Percentiles rank a stretch among this genome's conserved stretches.
These are phyloP conservation scores for Clonostachys byssicola DNA, from an alignment of 2,329 filamentous ascomycete species.

Conservation along the genomic window DNA sequence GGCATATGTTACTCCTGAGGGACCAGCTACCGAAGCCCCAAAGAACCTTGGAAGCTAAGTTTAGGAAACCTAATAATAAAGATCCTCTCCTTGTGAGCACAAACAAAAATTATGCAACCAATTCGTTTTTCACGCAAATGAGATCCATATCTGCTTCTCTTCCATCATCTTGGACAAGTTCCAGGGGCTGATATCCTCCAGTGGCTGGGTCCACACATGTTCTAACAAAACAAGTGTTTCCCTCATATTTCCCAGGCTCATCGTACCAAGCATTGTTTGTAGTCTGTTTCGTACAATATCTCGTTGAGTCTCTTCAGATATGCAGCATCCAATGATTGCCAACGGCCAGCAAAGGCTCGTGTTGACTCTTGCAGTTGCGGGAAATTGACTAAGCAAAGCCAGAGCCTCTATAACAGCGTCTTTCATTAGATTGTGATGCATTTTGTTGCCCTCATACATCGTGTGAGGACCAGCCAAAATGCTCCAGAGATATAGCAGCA, in stretches of 20 bases:
- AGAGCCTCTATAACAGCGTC: conserved; percentile 8
- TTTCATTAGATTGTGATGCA: background rate
- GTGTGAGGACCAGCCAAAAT: background rate
- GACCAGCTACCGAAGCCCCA: conserved; percentile 19
- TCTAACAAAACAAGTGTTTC: conserved; percentile 24
- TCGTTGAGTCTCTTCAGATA: conserved; percentile 18
- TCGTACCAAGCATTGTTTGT: conserved; percentile 12
- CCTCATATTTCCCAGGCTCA: conserved; percentile 30
- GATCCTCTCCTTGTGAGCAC: no score
- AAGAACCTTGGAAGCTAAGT: conserved; percentile 28
- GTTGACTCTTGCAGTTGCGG: conserved; percentile 12
- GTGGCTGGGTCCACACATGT: conserved; percentile 23
- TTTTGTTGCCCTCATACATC: no score
- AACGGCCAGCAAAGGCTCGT: conserved; percentile 17
- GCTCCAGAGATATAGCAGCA: conserved; percentile 22
- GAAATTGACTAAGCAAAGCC: conserved; percentile 8
- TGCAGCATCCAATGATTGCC: conserved; percentile 14
- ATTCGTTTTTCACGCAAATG: conserved; percentile 21
- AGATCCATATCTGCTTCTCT: conserved; percentile 30
- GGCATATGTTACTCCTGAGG: conserved; percentile 25
- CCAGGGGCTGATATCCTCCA: conserved; percentile 19
- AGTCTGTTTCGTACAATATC: conserved; percentile 18
- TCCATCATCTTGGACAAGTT: conserved; percentile 30
- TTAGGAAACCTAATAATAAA: no score
- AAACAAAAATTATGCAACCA: no score